Evolutionary conservation across 2,329 filamentous ascomycete species (phyloP), one percentile per base, ranked within the genome.

Genomic region (Erysiphe pulchra): DNA sequence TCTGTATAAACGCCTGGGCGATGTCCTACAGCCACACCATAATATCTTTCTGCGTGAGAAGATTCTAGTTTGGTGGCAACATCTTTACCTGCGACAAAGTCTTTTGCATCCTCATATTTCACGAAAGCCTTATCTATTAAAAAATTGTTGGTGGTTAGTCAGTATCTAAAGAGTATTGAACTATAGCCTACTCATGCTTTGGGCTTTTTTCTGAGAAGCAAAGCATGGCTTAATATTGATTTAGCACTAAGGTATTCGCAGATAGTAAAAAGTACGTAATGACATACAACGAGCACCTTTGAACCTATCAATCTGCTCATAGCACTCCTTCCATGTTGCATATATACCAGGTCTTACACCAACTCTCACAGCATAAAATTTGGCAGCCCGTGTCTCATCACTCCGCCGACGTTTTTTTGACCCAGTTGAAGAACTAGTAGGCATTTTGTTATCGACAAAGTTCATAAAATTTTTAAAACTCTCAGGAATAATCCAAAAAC

Each of bases 91-190:
- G 69, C 73, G 24, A 83, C 67, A 57, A 82, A 94, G 1, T 73
- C 74, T 54, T 80, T 71, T n/a, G 87, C 87, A 48, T 93, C 84
- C 50, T 76, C 70, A 48, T 69, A 65, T 0, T 70, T 74, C 10
- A 68, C 63, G 57, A 93, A 94, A 1, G 80, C 83, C 63, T 90
- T 87, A 65, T 80, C 83, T 90, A 34, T 44, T 45, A 40, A n/a
- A 52, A 48, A 41, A n/a, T 4, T 20, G 3, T 24, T 24, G 20
- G 20, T 24, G 20, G 20, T 24, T 6, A 24, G 20, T 24, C 20
- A 24, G 20, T 24, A 24, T 24, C 20, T 24, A 24, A 24, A 24
- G 20, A 24, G 20, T 24, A 24, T 24, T 24, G 20, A 24, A 6
- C 20, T 24, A 24, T 24, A 24, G 20, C 20, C 20, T 24, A 24